Evolutionary conservation across 129 eudicot species (phyloP), one percentile per base, ranked within the genome.

Genomic region (Solidago caesia): DNA sequence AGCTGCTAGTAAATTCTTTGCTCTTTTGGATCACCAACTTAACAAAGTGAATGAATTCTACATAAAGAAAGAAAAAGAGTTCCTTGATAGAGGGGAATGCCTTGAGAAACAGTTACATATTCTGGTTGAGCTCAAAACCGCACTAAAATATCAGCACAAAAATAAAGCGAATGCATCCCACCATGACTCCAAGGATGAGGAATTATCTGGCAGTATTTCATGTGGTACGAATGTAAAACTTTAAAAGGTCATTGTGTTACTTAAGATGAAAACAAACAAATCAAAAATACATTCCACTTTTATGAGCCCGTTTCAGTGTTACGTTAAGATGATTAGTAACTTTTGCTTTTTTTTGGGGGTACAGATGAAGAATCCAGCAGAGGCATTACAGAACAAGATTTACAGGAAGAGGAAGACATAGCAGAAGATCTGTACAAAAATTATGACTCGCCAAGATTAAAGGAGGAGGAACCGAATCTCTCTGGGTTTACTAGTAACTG

Each of bases 31-130:
- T 76, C 92, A 56, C 27, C 97, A 95, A 68, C 97, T 95, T 75
- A 95, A 95, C 83, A 95, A 95, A 78, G 99, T 95, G 82, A 95
- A 95, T 51, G 93, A 87, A 39, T 95, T 95, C 68, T 95, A 83
- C 59, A 79, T 78, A 71, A 82, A 71, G 57, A 95, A 95, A 74
- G 99, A 95, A 82, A 84, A 79, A 33, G 99, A 91, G 87, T 91
- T 91, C 72, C 77, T 95, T 7, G 99, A 95, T 58, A 87, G 97
- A 75, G 96, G 97, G 9, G 93, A 87, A 15, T 80, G 85, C 9
- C 80, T 89, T 81, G 83, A 70, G 84, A 91, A 89, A 64, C 99
- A 95, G 71, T 67, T 91, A 79, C 85, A 89, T 72, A 85, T 91
- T 72, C 86, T 91, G 14, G 55, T 79, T 21, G 92, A 93, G 79